Evolutionary conservation across 2,329 filamentous ascomycete species (phyloP).

Genomic region (Colletotrichum paranaense): DNA sequence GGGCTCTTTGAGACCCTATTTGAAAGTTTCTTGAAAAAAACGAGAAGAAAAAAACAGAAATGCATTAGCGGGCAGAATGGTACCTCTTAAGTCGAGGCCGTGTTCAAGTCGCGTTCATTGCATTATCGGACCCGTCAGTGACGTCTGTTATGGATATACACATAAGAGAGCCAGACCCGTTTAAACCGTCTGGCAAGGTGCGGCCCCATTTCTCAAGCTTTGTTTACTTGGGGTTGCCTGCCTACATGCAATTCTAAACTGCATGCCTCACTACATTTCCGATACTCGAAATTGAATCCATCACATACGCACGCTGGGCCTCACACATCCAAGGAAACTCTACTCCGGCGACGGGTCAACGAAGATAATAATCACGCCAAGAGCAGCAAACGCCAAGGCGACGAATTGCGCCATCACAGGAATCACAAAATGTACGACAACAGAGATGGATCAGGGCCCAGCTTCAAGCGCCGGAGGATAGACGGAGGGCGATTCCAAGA

Average conservation of each 20-base stretch:
- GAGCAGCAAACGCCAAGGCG: not conserved
- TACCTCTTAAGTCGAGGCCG: not conserved
- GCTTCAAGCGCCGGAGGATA: constrained; percentile 75
- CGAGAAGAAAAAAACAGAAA: not conserved
- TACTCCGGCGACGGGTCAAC: not conserved
- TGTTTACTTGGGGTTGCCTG: constrained; percentile 9
- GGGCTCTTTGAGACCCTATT: not conserved
- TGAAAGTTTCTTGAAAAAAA: not conserved
- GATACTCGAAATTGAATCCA: not conserved
- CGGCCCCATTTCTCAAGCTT: not conserved
- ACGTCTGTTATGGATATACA: not conserved
- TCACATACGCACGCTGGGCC: not conserved
- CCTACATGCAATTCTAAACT: not conserved
- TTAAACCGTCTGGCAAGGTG: not conserved
- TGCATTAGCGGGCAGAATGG: not conserved
- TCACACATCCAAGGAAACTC: not conserved
- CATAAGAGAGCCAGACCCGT: not conserved
- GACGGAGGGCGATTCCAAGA: constrained; percentile 54
- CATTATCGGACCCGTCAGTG: not conserved
- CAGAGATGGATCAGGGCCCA: constrained; percentile 48
- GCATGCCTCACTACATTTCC: not conserved
- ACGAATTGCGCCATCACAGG: not conserved
- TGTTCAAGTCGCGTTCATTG: not conserved
- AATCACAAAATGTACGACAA: constrained; percentile 43
- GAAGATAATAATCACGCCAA: not conserved